Percentiles rank a stretch among this genome's conserved stretches.
phyloP scores from a whole-genome alignment of 1,139 yeast species.

The Debaryomycetaceae sp. region DNA sequence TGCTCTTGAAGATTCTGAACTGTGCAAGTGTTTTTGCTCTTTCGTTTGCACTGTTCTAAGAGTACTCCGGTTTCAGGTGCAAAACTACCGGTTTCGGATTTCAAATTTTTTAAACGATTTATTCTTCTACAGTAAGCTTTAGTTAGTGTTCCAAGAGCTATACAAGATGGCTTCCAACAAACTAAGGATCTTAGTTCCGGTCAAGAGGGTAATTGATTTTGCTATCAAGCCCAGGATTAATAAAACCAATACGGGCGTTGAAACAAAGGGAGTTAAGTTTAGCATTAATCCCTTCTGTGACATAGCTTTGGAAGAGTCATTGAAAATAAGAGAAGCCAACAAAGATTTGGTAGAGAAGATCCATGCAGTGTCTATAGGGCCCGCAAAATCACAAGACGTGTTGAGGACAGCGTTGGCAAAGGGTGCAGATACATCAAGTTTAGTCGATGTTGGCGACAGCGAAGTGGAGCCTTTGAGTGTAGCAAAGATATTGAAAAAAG shows the following conservation, averaged over 20 bases:
- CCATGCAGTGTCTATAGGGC: conserved; percentile 93
- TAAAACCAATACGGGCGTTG: conserved; percentile 81
- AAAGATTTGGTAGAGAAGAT: conserved; percentile 74
- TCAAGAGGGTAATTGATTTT: conserved; percentile 90
- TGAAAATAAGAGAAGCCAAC: conserved; percentile 66
- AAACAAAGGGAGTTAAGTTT: conserved; percentile 87
- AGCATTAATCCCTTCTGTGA: conserved; percentile 97
- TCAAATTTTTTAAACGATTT: neutral
- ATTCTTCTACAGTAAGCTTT: neutral
- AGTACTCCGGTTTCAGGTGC: neutral
- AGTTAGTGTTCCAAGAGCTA: neutral
- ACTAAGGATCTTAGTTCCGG: conserved; percentile 83
- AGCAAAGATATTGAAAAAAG: conserved; percentile 75
- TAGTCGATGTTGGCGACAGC: conserved; percentile 73
- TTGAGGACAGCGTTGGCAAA: conserved; percentile 89
- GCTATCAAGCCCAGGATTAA: conserved; percentile 93
- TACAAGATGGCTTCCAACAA: conserved; percentile 31
- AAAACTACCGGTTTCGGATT: neutral
- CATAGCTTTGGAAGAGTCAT: conserved; percentile 91
- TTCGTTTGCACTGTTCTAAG: no score
- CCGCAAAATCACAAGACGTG: conserved; percentile 81
- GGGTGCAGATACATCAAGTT: conserved; percentile 85
- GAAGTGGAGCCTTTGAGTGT: conserved; percentile 86
- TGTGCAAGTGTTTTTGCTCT: no score
- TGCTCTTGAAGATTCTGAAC: no score